Percentiles rank a stretch among this genome's conserved stretches.
Evolutionary conservation across 2,329 filamentous ascomycete species (phyloP).

Genomic region (Trichoderma sp.): DNA sequence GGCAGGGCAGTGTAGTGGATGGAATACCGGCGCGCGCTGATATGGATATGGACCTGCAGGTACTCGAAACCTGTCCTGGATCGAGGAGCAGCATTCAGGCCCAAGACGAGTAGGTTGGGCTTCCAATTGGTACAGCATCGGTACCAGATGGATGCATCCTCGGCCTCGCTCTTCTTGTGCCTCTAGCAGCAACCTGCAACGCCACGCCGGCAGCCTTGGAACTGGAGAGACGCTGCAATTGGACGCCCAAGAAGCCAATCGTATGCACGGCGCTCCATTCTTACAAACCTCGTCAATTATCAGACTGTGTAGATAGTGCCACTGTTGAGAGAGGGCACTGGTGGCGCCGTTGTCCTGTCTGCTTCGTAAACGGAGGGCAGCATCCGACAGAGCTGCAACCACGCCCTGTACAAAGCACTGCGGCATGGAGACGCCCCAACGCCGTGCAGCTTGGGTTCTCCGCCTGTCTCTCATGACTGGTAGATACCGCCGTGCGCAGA

Average conservation of each 20-base stretch:
- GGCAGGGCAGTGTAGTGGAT: not conserved
- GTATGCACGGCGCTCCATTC: not conserved
- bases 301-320: not conserved
- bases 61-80: too few relatives aligned
- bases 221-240: constrained; percentile 4
- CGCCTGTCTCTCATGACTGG: constrained; percentile 1
- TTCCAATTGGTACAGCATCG: not conserved
- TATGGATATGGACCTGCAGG: too few relatives aligned
- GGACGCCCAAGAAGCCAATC: not conserved
- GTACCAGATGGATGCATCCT: too few relatives aligned
- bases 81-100: too few relatives aligned
- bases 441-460: not conserved
- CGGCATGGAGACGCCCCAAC: constrained; percentile 1
- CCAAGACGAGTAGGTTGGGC: not conserved
- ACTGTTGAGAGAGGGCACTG: not conserved
- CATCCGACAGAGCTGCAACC: constrained; percentile 8
- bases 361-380: not conserved
- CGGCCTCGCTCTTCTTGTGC: too few relatives aligned
- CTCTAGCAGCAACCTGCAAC: not conserved
- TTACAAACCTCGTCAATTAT: not conserved
- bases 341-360: not conserved
- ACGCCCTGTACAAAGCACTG: too few relatives aligned
- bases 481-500: not conserved
- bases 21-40: too few relatives aligned
- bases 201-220: not conserved